These are phyloP conservation scores for Lophiostoma macrostomum DNA, from an alignment of 495 filamentous ascomycete species.

Conservation along the genomic window DNA sequence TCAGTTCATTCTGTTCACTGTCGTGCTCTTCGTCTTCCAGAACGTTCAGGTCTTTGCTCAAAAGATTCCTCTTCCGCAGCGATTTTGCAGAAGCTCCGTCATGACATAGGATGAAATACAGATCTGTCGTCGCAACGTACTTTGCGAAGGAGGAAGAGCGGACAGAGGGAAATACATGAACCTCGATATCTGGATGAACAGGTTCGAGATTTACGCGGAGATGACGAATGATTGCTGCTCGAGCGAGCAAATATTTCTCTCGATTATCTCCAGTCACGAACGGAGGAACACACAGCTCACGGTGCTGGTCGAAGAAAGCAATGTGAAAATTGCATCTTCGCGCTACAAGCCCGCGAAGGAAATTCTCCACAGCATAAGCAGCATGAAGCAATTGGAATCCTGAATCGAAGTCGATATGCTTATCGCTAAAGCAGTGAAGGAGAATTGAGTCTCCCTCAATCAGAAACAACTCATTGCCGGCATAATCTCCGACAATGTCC, in stretches of 20 bases:
- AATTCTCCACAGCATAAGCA: slow-evolving; percentile 62
- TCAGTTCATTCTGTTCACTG: slow-evolving; percentile 4
- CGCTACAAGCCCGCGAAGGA: slow-evolving; percentile 56
- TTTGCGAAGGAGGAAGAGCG: slow-evolving; percentile 47
- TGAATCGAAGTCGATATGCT: slow-evolving; percentile 59
- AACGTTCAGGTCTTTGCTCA: slow-evolving; percentile 6
- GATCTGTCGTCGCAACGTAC: slow-evolving; percentile 51
- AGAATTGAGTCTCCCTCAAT: slow-evolving; percentile 73
- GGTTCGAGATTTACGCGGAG: slow-evolving; percentile 43
- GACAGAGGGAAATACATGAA: slow-evolving; percentile 50
- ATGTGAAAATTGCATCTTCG: slow-evolving; percentile 68
- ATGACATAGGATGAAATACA: slow-evolving; percentile 70
- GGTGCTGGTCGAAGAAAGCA: slow-evolving; percentile 61
- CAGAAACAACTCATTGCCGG: slow-evolving; percentile 66
- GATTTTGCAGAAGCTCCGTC: slow-evolving; percentile 47
- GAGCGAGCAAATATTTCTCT: slow-evolving; percentile 58
- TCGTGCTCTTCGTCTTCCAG: slow-evolving; percentile 12
- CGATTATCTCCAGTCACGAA: slow-evolving; percentile 12
- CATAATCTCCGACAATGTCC: slow-evolving; percentile 71
- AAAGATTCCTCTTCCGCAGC: neutral
- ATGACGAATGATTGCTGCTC: slow-evolving; percentile 62
- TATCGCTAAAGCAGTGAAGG: slow-evolving; percentile 56
- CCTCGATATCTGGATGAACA: slow-evolving; percentile 38
- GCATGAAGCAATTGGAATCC: slow-evolving; percentile 74
- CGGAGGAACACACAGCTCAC: slow-evolving; percentile 47